These are phyloP conservation scores for Stentor coeruleus DNA, from an alignment of 73 alveolate genomes.

Conservation along the genomic window DNA sequence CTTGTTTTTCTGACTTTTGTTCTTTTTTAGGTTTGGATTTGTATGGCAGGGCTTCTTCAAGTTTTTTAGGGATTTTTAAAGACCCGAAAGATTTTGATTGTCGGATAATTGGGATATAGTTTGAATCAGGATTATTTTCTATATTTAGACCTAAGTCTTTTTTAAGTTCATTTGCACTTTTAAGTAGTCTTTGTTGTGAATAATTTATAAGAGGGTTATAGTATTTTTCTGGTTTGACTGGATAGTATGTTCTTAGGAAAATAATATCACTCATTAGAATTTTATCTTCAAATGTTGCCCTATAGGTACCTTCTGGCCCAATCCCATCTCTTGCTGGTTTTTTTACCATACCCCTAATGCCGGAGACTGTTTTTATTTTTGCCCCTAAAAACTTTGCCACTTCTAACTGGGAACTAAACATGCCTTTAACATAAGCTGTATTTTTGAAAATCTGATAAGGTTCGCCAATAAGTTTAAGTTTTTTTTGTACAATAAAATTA, in stretches of 20 bases:
- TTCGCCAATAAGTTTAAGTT: constrained; percentile 94
- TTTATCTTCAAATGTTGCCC: constrained; percentile 99
- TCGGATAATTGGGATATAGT: constrained; percentile 79
- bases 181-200: constrained; percentile 73
- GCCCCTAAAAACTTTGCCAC: constrained; percentile 95
- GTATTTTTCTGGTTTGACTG: constrained; percentile 84
- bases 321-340: constrained; percentile 79
- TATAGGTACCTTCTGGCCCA: constrained; percentile 94
- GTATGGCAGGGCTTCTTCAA: constrained; percentile 89
- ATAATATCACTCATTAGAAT: constrained; percentile 97
- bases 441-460: constrained; percentile 97
- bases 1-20: constrained; percentile 55
- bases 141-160: constrained; percentile 73
- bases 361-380: constrained; percentile 96
- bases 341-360: constrained; percentile 99
- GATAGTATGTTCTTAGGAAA: constrained; percentile 95
- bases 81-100: constrained; percentile 87
- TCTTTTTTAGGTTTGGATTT: constrained; percentile 80
- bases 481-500: constrained; percentile 92
- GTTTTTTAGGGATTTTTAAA: constrained; percentile 80
- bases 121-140: constrained; percentile 78
- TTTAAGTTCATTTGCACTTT: constrained; percentile 88
- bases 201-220: constrained; percentile 80
- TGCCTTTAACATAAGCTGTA: constrained; percentile 98
- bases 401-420: constrained; percentile 96